Base-by-base conservation (phyloP, 305 asterid species). In the Salvia sclarea region DNA sequence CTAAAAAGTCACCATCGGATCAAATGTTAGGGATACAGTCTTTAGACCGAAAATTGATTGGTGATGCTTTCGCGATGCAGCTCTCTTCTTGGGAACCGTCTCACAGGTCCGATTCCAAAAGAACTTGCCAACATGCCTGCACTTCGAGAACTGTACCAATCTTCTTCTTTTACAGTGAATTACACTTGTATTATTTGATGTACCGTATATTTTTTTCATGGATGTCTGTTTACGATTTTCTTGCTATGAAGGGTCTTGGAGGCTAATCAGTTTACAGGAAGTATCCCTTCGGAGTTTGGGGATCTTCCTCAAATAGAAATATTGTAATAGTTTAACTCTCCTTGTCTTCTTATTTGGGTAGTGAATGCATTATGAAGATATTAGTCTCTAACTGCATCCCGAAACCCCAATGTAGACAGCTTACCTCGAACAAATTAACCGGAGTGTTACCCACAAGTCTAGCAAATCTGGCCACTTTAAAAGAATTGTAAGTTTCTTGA, bases 281-380 rank as follows among this genome's bases (percentile, higher is more conserved):
- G 77, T 61, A 80, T 89, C 65, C 96, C 92, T 81, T 85, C 82
- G 3, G 89, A 82, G 74, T 37, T 85, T 17, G 97, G 95, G 49
- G 63, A 76, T 66, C 80, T 83, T 50, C 78, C 81, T 59, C 54
- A 16, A 56, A 50, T 85, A 30, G 69, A 78, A 68, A 82, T 66
- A 75, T 8, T 89, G 96, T 89, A 35, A 31, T 35, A 48, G 17
- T 31, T 50, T 8, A 8, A 20, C 21, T n/a, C n/a, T n/a, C n/a
- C n/a, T n/a, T n/a, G n/a, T n/a, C n/a, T n/a, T n/a, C n/a, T n/a
- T n/a, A n/a, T n/a, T n/a, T n/a, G n/a, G n/a, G n/a, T n/a, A n/a
- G n/a, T n/a, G n/a, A n/a, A n/a, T n/a, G n/a, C n/a, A n/a, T n/a
- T n/a, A n/a, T n/a, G n/a, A n/a, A n/a, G n/a, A n/a, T n/a, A n/a